A percentile compares a stretch with the other conserved stretches of the same genome.
Evolutionary conservation across 371 early-diverging fungal species (phyloP).

Genomic region (Synchytrium microbalum): DNA sequence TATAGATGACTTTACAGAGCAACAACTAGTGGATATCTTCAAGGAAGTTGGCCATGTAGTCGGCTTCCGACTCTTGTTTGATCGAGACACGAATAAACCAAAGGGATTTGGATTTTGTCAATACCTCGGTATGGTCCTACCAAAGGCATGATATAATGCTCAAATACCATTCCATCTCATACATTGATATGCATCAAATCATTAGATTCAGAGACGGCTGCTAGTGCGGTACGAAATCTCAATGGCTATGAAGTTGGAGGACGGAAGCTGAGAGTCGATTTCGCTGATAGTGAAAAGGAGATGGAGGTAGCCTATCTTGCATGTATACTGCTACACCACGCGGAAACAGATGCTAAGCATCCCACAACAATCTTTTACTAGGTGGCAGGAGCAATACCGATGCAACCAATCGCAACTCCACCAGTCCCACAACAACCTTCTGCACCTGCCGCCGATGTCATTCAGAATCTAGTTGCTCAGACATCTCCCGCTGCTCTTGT

Average conservation of each 20-base stretch:
- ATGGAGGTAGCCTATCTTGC: conserved; percentile 20
- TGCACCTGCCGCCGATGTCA: conserved; percentile 10
- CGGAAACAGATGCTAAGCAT: not conserved
- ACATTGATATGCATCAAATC: too few species aligned
- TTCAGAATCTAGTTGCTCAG: not conserved
- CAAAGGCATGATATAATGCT: conserved; percentile 5
- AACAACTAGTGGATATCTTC: conserved; percentile 79
- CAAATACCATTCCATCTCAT: too few species aligned
- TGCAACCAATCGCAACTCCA: not conserved
- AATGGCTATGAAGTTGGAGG: conserved; percentile 77
- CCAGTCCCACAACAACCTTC: conserved; percentile 12
- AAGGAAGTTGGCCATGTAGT: conserved; percentile 81
- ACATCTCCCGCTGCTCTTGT: conserved; percentile 52
- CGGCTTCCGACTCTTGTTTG: conserved; percentile 65
- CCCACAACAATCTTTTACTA: not conserved
- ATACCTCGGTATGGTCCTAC: conserved; percentile 51
- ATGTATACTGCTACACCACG: conserved; percentile 7
- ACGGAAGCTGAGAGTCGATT: conserved; percentile 72
- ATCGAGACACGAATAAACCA: conserved; percentile 79
- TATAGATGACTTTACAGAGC: conserved; percentile 73
- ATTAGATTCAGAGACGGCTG: conserved; percentile 67
- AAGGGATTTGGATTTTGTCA: conserved; percentile 89
- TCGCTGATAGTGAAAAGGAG: conserved; percentile 59
- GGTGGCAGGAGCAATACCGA: not conserved
- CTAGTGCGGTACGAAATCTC: conserved; percentile 73